These are phyloP conservation scores for Diaporthe amygdali DNA, from an alignment of 2,329 filamentous ascomycete genomes.

Conservation along the genomic window DNA sequence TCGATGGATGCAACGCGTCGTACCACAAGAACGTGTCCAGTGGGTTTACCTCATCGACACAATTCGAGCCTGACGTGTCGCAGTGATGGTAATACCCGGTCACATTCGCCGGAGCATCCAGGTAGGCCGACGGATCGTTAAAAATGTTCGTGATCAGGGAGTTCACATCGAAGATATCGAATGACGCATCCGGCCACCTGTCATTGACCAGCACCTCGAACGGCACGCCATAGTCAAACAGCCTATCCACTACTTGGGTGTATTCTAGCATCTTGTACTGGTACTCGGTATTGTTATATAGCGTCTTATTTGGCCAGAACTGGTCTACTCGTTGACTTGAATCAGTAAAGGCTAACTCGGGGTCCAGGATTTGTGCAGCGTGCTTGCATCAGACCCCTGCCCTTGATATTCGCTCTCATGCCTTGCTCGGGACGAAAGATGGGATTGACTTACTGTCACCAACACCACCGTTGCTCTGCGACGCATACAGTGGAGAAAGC, in stretches of 20 bases:
- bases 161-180: slow-evolving; percentile 73
- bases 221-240: slow-evolving; percentile 55
- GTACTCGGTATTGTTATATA: slow-evolving; percentile 53
- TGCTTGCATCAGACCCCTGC: neutral
- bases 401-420: neutral
- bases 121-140: slow-evolving; percentile 61
- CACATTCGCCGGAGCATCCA: slow-evolving; percentile 68
- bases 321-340: slow-evolving; percentile 26
- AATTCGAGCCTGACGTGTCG: slow-evolving; percentile 35
- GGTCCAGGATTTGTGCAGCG: neutral
- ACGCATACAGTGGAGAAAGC: slow-evolving; percentile 69
- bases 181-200: slow-evolving; percentile 61
- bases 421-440: too few relatives aligned
- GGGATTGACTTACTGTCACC: slow-evolving; percentile 34
- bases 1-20: slow-evolving; percentile 75
- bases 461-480: slow-evolving; percentile 47
- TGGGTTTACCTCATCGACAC: slow-evolving; percentile 44
- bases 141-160: slow-evolving; percentile 69
- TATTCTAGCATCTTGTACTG: slow-evolving; percentile 56
- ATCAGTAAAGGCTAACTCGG: neutral
- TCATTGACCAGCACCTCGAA: slow-evolving; percentile 48
- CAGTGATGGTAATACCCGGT: slow-evolving; percentile 65
- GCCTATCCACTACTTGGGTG: slow-evolving; percentile 52
- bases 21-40: slow-evolving; percentile 72
- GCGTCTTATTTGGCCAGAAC: slow-evolving; percentile 52